Evolutionary conservation across 1,284 basidiomycete species (phyloP).

Genomic region (Pholiota adiposa): DNA sequence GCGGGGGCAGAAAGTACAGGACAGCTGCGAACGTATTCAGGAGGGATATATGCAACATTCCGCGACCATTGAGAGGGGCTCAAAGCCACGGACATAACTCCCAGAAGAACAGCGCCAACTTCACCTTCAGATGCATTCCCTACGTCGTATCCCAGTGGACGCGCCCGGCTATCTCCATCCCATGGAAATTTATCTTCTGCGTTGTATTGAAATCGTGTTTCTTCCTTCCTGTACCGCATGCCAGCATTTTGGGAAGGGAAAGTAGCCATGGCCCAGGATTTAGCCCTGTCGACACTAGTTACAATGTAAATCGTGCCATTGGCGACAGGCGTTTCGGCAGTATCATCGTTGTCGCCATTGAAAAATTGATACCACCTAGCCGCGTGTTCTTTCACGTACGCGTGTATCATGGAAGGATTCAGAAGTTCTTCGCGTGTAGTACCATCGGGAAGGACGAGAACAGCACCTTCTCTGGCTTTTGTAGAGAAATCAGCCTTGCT

Average conservation of each 20-base stretch:
- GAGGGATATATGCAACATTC: background rate
- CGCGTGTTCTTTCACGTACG: constrained; percentile 9
- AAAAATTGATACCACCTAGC: constrained; percentile 2
- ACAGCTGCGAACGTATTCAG: background rate
- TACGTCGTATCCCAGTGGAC: background rate
- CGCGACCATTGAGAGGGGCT: background rate
- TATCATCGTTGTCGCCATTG: background rate
- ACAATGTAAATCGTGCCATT: background rate
- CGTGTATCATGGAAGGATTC: constrained; percentile 2
- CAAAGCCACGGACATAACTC: background rate
- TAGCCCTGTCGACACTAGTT: background rate
- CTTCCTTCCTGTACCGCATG: background rate
- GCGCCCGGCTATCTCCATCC: background rate
- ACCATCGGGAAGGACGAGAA: constrained; percentile 12
- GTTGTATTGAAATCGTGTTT: background rate
- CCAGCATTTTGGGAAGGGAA: background rate
- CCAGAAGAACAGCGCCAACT: background rate
- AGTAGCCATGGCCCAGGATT: background rate
- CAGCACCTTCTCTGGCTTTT: constrained; percentile 9
- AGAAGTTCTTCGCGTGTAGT: constrained; percentile 13
- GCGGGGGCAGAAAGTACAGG: background rate
- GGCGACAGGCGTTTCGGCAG: background rate
- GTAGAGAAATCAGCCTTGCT: background rate
- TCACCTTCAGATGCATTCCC: background rate
- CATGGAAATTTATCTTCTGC: background rate